Evolutionary conservation across 805 yeast species (phyloP).

Genomic region (Limtongozyma cylindracea): DNA sequence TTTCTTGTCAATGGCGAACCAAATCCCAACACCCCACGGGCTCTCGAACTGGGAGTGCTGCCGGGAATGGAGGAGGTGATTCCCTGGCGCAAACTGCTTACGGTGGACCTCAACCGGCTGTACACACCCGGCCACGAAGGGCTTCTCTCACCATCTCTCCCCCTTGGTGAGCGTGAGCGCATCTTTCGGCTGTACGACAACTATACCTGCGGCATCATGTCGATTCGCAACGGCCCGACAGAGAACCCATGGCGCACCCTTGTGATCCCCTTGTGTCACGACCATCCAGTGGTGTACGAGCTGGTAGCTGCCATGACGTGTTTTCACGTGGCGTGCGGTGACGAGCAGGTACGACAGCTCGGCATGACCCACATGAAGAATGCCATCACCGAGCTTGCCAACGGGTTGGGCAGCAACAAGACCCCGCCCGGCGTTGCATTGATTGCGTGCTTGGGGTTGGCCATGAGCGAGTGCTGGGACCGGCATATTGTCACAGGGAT

Average conservation of each 20-base stretch:
- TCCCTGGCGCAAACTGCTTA: constrained; percentile 1
- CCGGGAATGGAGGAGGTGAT: constrained; percentile 1
- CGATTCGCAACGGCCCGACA: constrained; percentile 34
- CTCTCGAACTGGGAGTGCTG: background rate
- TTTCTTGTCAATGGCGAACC: background rate
- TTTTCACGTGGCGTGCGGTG: constrained; percentile 21
- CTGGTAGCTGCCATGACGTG: constrained; percentile 44
- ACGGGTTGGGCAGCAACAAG: constrained; percentile 15
- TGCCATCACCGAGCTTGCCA: constrained; percentile 31
- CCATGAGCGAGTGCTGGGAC: constrained; percentile 48
- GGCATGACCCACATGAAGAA: constrained; percentile 34
- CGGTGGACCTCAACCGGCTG: no score
- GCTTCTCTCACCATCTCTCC: constrained; percentile 1
- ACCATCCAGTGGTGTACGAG: constrained; percentile 29
- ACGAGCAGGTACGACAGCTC: constrained; percentile 13
- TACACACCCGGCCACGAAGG: constrained; percentile 2
- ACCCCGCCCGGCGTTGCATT: constrained; percentile 41
- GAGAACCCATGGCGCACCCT: constrained; percentile 47
- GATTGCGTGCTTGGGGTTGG: constrained; percentile 35
- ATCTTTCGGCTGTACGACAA: constrained; percentile 9
- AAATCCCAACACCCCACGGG: background rate
- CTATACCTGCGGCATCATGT: constrained; percentile 21
- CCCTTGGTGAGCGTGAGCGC: constrained; percentile 10
- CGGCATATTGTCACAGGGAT: constrained; percentile 41
- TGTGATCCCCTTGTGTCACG: constrained; percentile 27